Percentiles rank a stretch among this genome's conserved stretches.
phyloP scores from a whole-genome alignment of 768 basidiomycete genomes.

The Trametes cingulata region DNA sequence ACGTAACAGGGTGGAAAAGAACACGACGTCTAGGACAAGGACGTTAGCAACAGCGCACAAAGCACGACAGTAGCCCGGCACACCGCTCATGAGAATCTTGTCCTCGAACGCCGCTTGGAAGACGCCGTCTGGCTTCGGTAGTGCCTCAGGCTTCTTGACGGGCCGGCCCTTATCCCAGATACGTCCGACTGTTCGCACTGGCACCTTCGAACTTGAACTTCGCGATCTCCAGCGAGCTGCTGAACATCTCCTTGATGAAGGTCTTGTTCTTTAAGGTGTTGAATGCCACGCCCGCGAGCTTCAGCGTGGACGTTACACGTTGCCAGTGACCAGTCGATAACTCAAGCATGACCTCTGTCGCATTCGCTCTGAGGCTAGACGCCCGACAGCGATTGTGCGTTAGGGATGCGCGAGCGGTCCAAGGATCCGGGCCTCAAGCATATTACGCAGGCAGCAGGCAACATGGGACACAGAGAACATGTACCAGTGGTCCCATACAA shows the following conservation, averaged over 20 bases:
- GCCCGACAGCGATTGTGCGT: no score
- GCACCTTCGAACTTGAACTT: no score
- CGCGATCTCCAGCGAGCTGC: conserved; percentile 87
- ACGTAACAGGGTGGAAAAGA: conserved; percentile 98
- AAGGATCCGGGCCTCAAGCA: no score
- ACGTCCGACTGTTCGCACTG: conserved; percentile 98
- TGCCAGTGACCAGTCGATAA: conserved; percentile 85
- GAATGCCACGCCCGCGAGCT: conserved; percentile 91
- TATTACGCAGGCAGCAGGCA: no score
- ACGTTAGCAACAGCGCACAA: no score
- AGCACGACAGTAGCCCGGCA: conserved; percentile 31
- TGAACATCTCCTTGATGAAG: conserved; percentile 98
- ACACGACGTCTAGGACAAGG: conserved; percentile 67
- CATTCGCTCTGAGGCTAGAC: conserved; percentile 89
- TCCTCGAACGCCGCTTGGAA: conserved; percentile 98
- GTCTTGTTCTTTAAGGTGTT: conserved; percentile 99
- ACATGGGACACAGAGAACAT: no score
- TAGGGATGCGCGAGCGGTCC: no score
- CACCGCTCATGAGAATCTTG: conserved; percentile 94
- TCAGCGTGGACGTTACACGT: conserved; percentile 95
- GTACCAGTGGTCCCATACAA: no score
- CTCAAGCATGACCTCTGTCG: conserved; percentile 95
- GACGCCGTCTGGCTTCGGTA: conserved; percentile 92
- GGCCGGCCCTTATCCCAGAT: conserved; percentile 94
- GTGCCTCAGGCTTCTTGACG: conserved; percentile 93